Evolutionary conservation across 768 basidiomycete genomes (phyloP), one percentile per base, ranked within the genome.

Genomic region (Calocera viscosa): DNA sequence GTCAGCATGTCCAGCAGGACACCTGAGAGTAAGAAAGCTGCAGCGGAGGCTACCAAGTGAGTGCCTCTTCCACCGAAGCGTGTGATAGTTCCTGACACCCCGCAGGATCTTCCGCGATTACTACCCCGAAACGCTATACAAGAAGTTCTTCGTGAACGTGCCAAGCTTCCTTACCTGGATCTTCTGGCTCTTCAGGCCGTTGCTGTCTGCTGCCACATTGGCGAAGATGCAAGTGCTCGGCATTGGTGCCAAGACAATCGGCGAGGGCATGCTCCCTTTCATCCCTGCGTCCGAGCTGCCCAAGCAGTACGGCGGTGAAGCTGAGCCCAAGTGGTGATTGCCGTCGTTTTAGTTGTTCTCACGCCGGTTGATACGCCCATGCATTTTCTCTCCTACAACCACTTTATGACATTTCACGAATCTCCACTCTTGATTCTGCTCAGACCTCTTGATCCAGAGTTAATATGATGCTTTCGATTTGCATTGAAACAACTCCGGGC

Each of bases 221-320:
- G 85, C 86, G 8, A 92, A 91, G 80, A 89, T 92, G 87, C 77
- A 79, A 35, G 86, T 91, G 39, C 86, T 90, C 19, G 90, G 90
- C 43, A 79, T 80, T 26, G 84, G 89, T 17, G 74, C 80, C n/a
- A 75, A 78, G 67, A 76, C 82, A 0, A 83, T 91, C 49, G 79
- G 80, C 67, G 82, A 83, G 69, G 84, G 84, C 1, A 79, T 92
- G 14, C 73, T 81, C n/a, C 81, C 82, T 1, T 71, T 82, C 64
- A 83, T 91, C 47, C 80, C 84, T 41, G 75, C 75, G 5, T 75
- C 79, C 2, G 75, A 90, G 71, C 78, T 92, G 40, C 90, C 90
- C 1, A 77, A 78, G 75, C 77, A 81, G 53, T 92, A 91, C 70
- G 90, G 90, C 10, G 90, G 90, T 7, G 76, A 79, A 28, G 85